Evolutionary conservation across 2,329 filamentous ascomycete genomes (phyloP), one percentile per base, ranked within the genome.

Genomic region (Diaporthe vexans): DNA sequence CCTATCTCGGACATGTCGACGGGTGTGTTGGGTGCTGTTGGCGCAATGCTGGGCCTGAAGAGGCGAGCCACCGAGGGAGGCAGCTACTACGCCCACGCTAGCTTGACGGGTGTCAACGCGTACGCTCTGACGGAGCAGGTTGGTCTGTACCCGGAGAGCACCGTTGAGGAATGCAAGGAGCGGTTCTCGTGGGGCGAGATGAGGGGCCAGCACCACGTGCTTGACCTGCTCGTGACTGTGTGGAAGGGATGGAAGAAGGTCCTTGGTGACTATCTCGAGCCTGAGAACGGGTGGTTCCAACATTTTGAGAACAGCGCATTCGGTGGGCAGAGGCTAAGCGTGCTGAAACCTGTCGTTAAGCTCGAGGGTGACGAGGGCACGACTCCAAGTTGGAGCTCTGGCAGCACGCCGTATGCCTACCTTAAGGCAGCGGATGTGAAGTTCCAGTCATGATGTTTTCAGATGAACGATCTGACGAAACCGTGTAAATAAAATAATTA

Each of bases 1-100:
- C 81, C 83, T 6, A 78, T 84, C 21, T 79, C 79, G 2, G 83
- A 84, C 71, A 84, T 84, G 83, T 78, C 80, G 0, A 82, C 82
- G 0, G 82, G 82, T 0, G 75, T 78, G 11, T 74, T 83, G 0
- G 81, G 81, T 5, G 82, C 81, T 7, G 76, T 84, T 0, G 81
- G 79, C 6, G 75, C 80, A 0, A 78, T 84, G 75, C 73, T 82
- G n/a, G 82, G 79, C 0, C 75, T 84, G 4, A 78, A 80, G 33
- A 80, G 82, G 57, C 77, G 83, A 0, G 81, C 82, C 0, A 70
- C 52, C 2, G 76, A 80, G 58, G 82, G 81, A 6, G 81, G 81
- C 33, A 80, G 78, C 72, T 83, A 82, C 73, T 75, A 77, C 26
- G 81, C 79, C n/a, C 78, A 79, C 43, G 79, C 80, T 9, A 77